phyloP scores from a whole-genome alignment of 225 moss, liverwort and hornwort species.

The Antitrichia curtipendula region DNA sequence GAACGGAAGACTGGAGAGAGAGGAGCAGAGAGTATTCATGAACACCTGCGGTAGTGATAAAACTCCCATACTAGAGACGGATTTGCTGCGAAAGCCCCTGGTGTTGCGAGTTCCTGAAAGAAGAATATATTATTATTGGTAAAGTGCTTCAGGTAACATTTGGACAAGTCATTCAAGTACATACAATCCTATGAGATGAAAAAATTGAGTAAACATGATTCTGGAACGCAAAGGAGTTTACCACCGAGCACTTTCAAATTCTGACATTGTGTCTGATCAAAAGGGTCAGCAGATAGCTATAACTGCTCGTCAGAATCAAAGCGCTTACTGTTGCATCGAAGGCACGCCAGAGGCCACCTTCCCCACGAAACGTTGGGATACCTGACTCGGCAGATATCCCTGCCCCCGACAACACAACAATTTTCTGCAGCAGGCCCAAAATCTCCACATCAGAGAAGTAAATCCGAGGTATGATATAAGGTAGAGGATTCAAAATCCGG shows the following conservation, averaged over 20 bases:
- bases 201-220: neutral
- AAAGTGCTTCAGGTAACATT: neutral
- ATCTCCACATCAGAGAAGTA: neutral
- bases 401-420: conserved; percentile 73
- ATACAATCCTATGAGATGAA: neutral
- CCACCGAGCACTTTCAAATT: neutral
- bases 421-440: conserved; percentile 46
- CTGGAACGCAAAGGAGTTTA: neutral
- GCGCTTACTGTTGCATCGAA: conserved; percentile 63
- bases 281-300: neutral
- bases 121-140: neutral
- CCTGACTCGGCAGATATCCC: conserved; percentile 95
- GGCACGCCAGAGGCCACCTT: conserved; percentile 80
- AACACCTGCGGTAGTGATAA: conserved; percentile 86
- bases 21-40: neutral
- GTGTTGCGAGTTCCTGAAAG: conserved; percentile 76
- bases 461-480: neutral
- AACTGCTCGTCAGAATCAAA: neutral
- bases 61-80: conserved; percentile 94
- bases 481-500: neutral
- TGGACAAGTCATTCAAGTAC: neutral
- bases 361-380: conserved; percentile 89
- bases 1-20: neutral
- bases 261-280: neutral
- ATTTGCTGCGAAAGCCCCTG: conserved; percentile 68